Base-by-base conservation (phyloP, 768 basidiomycete genomes). In the Mycena capillaripes region DNA sequence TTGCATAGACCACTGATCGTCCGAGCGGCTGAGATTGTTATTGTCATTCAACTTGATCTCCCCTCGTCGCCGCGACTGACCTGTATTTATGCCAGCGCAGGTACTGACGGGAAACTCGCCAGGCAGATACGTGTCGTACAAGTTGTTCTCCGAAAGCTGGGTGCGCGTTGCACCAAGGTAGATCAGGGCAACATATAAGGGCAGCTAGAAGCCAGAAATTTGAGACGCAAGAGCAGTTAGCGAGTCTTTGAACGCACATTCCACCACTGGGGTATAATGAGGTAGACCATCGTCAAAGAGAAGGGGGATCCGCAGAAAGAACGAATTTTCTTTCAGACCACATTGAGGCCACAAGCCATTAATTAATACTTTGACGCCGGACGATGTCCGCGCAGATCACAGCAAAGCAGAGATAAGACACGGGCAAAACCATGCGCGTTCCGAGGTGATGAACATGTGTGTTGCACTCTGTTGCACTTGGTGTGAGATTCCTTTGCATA, bases 151-250 rank as follows among this genome's bases (percentile, higher is more conserved):
- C 19, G 34, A 17, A 4, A 73, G 58, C 30, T 60, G 56, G 12
- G n/a, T 42, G 32, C 72, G 72, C 29, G 72, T 73, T 19, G 48
- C 58, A 19, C 68, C 63, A 21, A 73, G 72, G 55, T 73, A 73
- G 27, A 73, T 52, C 3, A 73, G 57, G 29, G 68, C 61, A 58
- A 70, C 36, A 27, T 69, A 69, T 12, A 73, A 40, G 17, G 72
- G 72, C 52, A 73, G 48, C 71, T 68, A 62, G n/a, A n/a, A n/a
- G 14, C n/a, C 17, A 25, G 8, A 17, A 56, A 14, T 44, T 30
- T 23, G 40, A 56, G 23, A 17, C 38, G 14, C 21, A 38, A 64
- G 32, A 48, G 12, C 42, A 25, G 0, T 30, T 10, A 34, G 46
- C 0, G 5, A 46, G 9, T 14, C 10, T 29, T 11, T 4, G 8